Evolutionary conservation across 495 filamentous ascomycete genomes (phyloP).

Genomic region (Collariella sp.): DNA sequence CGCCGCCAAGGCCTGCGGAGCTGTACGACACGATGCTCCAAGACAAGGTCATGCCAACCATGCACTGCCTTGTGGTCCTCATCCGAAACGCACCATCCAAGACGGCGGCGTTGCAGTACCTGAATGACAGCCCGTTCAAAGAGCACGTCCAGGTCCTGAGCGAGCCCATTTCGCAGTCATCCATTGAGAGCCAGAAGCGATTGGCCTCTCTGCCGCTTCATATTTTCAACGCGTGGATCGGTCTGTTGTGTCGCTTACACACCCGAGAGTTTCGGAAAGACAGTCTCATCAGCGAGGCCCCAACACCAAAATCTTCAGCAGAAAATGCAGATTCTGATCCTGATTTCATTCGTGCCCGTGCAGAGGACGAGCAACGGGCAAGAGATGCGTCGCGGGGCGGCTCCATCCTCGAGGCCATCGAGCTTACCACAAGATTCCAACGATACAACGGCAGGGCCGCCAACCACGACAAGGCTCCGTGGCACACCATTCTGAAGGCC

Average conservation of each 20-base stretch:
- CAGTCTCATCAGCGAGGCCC: neutral
- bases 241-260: constrained; percentile 30
- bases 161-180: neutral
- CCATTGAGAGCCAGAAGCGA: neutral
- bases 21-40: constrained; percentile 31
- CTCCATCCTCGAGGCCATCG: constrained; percentile 17
- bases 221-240: constrained; percentile 33
- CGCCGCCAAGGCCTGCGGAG: constrained; percentile 30
- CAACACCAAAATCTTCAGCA: neutral
- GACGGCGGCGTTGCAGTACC: constrained; percentile 26
- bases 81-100: constrained; percentile 27
- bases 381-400: neutral
- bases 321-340: neutral
- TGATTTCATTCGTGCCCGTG: neutral
- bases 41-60: constrained; percentile 28
- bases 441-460: neutral
- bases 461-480: constrained; percentile 14
- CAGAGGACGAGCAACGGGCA: neutral
- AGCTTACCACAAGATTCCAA: constrained; percentile 14
- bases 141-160: constrained; percentile 2
- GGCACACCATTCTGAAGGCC: constrained; percentile 22
- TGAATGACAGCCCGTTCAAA: constrained; percentile 27
- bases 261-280: constrained; percentile 10
- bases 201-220: constrained; percentile 10
- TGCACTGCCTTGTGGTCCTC: constrained; percentile 28